Evolutionary conservation across 192 early-diverging fungal species (phyloP).

Genomic region (Rhizophagus sp.): DNA sequence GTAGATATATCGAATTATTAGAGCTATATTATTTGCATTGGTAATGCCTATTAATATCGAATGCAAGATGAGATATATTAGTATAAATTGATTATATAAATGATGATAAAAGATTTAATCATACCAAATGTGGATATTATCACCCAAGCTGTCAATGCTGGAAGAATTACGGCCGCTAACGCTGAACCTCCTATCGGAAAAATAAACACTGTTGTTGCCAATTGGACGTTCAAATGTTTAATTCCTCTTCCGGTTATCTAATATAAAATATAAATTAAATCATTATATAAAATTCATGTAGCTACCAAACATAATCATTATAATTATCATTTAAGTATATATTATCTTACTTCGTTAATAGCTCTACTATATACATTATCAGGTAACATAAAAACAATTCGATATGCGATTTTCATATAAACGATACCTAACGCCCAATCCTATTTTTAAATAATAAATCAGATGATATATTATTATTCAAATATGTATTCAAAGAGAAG

Average conservation of each 20-base stretch:
- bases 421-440: conserved; percentile 74
- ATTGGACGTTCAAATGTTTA: conserved; percentile 30
- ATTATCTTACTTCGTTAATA: conserved; percentile 39
- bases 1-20: conserved; percentile 40
- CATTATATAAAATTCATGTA: not conserved
- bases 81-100: not conserved
- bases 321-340: not conserved
- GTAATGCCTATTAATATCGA: conserved; percentile 29
- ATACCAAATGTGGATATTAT: conserved; percentile 35
- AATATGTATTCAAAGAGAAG: not conserved
- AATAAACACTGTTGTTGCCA: conserved; percentile 41
- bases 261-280: not conserved
- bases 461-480: not conserved
- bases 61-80: not conserved
- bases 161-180: conserved; percentile 37
- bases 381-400: conserved; percentile 49
- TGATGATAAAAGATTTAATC: conserved; percentile 16
- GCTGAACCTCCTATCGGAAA: conserved; percentile 35
- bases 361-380: conserved; percentile 42
- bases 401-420: conserved; percentile 65
- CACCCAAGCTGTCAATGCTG: conserved; percentile 42
- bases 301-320: not conserved
- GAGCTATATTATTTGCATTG: conserved; percentile 20
- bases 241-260: conserved; percentile 38
- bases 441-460: conserved; percentile 38